Evolutionary conservation across 495 filamentous ascomycete species (phyloP).

Genomic region (Hypoxylon rickii): DNA sequence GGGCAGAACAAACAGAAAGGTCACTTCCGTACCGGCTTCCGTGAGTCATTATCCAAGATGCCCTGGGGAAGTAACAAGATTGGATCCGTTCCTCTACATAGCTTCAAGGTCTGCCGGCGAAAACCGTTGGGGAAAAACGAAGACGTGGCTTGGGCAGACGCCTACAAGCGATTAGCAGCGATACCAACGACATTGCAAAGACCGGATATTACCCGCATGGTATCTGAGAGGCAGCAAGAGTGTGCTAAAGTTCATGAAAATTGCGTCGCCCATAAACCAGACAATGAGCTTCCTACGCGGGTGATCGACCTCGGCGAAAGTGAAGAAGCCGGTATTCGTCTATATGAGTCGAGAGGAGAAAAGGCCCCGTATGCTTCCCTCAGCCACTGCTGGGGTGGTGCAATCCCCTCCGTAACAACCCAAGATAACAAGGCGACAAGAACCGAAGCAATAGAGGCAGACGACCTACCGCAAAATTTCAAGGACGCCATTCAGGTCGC

Average conservation of each 20-base stretch:
- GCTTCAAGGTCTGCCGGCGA: conserved; percentile 18
- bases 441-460: conserved; percentile 5
- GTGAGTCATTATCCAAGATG: conserved; percentile 7
- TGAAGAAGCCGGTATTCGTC: background rate
- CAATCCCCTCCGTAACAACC: conserved; percentile 11
- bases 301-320: conserved; percentile 19
- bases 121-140: conserved; percentile 1
- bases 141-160: conserved; percentile 4
- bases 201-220: background rate
- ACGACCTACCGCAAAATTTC: conserved; percentile 35
- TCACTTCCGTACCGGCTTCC: conserved; percentile 23
- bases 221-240: conserved; percentile 3
- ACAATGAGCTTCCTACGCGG: conserved; percentile 17
- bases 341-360: conserved; percentile 13
- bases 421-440: conserved; percentile 4
- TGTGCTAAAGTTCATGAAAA: conserved; percentile 6
- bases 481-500: conserved; percentile 34
- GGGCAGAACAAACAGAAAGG: conserved; percentile 20
- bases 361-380: conserved; percentile 16
- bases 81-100: conserved; percentile 14
- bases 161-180: conserved; percentile 8
- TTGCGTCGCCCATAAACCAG: background rate
- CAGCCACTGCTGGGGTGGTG: conserved; percentile 29
- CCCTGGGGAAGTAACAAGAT: conserved; percentile 19
- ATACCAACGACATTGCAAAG: background rate